Base-by-base conservation (phyloP, 768 basidiomycete species). In the Suillus weaverae region DNA sequence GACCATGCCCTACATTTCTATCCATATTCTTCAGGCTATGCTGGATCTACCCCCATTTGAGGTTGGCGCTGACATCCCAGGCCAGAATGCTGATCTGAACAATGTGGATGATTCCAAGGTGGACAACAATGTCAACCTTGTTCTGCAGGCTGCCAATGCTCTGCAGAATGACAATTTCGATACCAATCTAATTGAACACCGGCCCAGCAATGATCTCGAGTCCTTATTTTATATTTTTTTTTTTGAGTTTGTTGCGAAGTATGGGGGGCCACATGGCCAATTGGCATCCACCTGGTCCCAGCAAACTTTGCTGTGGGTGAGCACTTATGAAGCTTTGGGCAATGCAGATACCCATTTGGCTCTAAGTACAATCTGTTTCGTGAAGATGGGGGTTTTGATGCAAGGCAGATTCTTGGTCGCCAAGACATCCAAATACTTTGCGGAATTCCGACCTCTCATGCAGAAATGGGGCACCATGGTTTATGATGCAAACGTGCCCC, bases 1-100 rank as follows among this genome's bases (percentile, higher is more conserved):
- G 65, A 64, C 39, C 35, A 41, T 36, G 55, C 61, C 30, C 53
- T 65, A 41, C 56, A 64, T 20, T n/a, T 61, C 46, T 56, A 22
- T 30, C 39, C 7, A 22, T 43, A 30, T 33, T 41, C 43, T 43
- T 46, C n/a, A 61, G 32, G 36, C 60, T 35, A 35, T 50, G 43
- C 44, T 50, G 44, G 32, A 43, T 35, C 44, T 43, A 61, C 36
- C 39, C 36, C n/a, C 32, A 33, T 8, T 9, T 32, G n/a, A 50
- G 43, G 33, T 44, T n/a, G 26, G 5, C 60, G 26, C 50, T 43
- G 20, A 61, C 60, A 48, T 44, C 43, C 20, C 43, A 44, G 43
- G 43, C 43, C 43, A 20, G 43, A 20, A 44, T 44, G 8, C 43
- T 44, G 20, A 44, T n/a, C 43, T 4, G 18, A 44, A 44, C 9